Base-by-base conservation (phyloP, 2,329 filamentous ascomycete species). In the Cladosporium austrohemisphaericum region DNA sequence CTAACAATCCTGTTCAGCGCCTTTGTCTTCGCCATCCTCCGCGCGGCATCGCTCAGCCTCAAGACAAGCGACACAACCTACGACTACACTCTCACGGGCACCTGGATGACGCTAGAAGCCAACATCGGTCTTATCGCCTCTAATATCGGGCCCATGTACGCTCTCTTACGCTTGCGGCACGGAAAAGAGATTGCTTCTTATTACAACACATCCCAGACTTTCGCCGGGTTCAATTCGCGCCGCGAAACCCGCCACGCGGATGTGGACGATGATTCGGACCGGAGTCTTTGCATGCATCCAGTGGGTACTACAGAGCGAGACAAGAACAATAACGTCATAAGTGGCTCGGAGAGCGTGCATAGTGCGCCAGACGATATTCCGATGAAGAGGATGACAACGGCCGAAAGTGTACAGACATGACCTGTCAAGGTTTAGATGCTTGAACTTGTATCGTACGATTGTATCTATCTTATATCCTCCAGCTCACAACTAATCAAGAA, bases 41-140 rank as follows among this genome's bases (percentile, higher is more conserved):
- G 56, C 48, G 57, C 55, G 26, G 53, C 57, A 19, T 57, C 63
- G 9, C 40, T 61, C 16, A 55, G 61, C 35, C 52, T 56, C 16
- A 55, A 55, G 19, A 55, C 56, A 8, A 51, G 45, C 20, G 60
- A 62, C 45, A 55, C 58, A 5, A 47, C 44, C 14, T 60, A 60
- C 37, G 54, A 57, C 16, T 63, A 61, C 38, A 52, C 49, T 14
- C 57, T 58, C n/a, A 58, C 56, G 8, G 60, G 58, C 18, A 59
- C 59, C 22, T 63, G 60, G 60, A 54, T 58, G 28, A 61, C 55
- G 37, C 58, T 58, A 9, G 60, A 63, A 46, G 35, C 58, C n/a
- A 56, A 60, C 48, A 55, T 63, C 16, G 60, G 60, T 11, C 61
- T 63, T 25, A 60, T 61, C 25, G 60, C 60, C n/a, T 55, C 58